phyloP scores from a whole-genome alignment of 495 filamentous ascomycete species.

The Tuber indicum region DNA sequence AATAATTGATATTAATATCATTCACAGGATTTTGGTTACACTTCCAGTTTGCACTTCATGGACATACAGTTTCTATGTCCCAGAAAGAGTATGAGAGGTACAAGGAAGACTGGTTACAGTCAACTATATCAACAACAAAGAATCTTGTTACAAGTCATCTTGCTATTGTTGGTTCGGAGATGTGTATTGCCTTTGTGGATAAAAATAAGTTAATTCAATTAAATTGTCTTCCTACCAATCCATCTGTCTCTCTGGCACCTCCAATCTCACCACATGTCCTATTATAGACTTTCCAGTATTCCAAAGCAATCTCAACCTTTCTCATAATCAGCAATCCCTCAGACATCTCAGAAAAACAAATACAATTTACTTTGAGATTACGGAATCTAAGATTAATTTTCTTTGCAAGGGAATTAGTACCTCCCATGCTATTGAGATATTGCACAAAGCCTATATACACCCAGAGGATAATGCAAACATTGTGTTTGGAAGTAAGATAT shows the following conservation, averaged over 20 bases:
- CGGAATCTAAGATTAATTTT: neutral
- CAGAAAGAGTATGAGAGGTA: neutral
- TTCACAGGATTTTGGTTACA: neutral
- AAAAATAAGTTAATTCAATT: neutral
- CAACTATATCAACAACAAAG: too few species aligned
- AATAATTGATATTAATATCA: neutral
- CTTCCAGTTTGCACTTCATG: conserved; percentile 9
- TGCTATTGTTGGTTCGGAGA: conserved; percentile 10
- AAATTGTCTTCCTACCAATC: neutral
- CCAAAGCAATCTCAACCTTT: neutral
- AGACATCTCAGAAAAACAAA: neutral
- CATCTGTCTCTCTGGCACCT: too few species aligned
- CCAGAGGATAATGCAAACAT: neutral
- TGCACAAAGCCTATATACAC: neutral
- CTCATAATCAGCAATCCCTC: neutral
- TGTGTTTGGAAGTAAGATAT: neutral
- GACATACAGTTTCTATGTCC: neutral
- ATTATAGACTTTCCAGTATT: neutral
- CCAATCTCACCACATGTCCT: neutral
- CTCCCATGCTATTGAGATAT: conserved; percentile 9
- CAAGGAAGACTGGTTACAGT: neutral
- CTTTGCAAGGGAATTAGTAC: conserved; percentile 14
- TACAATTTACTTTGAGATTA: conserved; percentile 10
- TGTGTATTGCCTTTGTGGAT: conserved; percentile 7
- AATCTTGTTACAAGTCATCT: neutral